Base-by-base conservation (phyloP, 2,329 filamentous ascomycete genomes). In the Colletotrichum agaves region DNA sequence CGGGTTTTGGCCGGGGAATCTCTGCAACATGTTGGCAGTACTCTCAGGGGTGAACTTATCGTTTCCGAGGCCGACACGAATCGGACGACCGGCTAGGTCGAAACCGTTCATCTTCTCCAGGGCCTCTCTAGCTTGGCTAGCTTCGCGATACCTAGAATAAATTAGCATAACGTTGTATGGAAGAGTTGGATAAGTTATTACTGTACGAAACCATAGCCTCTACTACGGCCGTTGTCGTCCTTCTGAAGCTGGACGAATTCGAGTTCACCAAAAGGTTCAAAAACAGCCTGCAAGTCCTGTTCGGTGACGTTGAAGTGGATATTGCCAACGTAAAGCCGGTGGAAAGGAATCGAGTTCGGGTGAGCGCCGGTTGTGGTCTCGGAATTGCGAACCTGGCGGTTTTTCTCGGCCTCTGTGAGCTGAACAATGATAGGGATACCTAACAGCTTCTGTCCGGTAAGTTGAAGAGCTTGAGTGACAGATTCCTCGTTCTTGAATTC, bases 261-360 rank as follows among this genome's bases (percentile, higher is more conserved):
- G 66, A 99, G 90, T 82, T 97, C 94, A 74, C 96, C 96, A 80
- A 98, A 99, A 1, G 96, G 95, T 82, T 97, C 93, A 80, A 99
- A 99, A 69, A 99, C 94, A 78, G 95, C 94, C 85, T 95, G 91
- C 72, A 99, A 85, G 81, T 99, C 97, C 79, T 91, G 90, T 82
- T 99, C 96, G 77, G 94, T 98, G 78, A 99, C 97, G 79, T 94
- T 98, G 87, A 99, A 99, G 84, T 99, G 96, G 74, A 99, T 98
- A 79, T 99, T 99, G 81, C 96, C 96, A 73, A 99, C 95, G 80
- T 98, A 99, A 68, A 99, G 91, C 73, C 97, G 93, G 82, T 99
- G 96, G 84, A 98, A 98, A 23, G 96, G 96, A 67, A 97, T 91
- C 69, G 93, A 91, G 78, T 94, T 94, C 68, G 91, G 90, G 73